Base-by-base conservation (phyloP, 1,284 basidiomycete genomes). In the Sporisorium sorghi region DNA sequence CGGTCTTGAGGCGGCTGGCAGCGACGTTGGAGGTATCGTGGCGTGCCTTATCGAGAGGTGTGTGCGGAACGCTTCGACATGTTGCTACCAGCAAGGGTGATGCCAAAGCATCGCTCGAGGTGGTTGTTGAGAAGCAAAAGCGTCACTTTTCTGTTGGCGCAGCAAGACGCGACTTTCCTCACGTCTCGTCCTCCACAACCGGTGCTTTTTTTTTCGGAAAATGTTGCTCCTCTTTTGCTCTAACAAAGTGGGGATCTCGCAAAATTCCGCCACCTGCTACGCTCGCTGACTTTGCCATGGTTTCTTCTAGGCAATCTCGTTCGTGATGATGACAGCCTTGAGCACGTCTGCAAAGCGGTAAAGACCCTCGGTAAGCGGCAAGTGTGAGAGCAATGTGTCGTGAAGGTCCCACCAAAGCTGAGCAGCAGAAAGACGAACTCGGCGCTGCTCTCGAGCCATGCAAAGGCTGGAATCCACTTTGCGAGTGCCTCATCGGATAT, bases 41-140 rank as follows among this genome's bases (percentile, higher is more conserved):
- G 8, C 17, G 1, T 28, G 23, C 17, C 6, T 26, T n/a, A n/a
- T n/a, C n/a, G n/a, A n/a, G n/a, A n/a, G n/a, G n/a, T n/a, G n/a
- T n/a, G n/a, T n/a, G n/a, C n/a, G n/a, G n/a, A n/a, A n/a, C n/a
- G n/a, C n/a, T n/a, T n/a, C n/a, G n/a, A n/a, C 28, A 47, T 47
- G 46, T 21, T 30, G 35, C 35, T 46, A 28, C 26, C 11, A 10
- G 28, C 28, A 26, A 47, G 17, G 9, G 23, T 43, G 37, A 21
- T 50, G 47, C 35, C 26, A 28, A 28, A 37, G 49, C 49, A 23
- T 26, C 23, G 49, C 49, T 50, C 6, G 39, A 12, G 28, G 15
- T 35, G 48, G 35, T 23, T 6, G 48, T 30, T 30, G 46, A 43
- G 40, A 50, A 50, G 33, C n/a, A n/a, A 39, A 30, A 56, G 54